Base-by-base conservation (phyloP, 1,284 basidiomycete genomes). In the Paramarasmius palmivorus region DNA sequence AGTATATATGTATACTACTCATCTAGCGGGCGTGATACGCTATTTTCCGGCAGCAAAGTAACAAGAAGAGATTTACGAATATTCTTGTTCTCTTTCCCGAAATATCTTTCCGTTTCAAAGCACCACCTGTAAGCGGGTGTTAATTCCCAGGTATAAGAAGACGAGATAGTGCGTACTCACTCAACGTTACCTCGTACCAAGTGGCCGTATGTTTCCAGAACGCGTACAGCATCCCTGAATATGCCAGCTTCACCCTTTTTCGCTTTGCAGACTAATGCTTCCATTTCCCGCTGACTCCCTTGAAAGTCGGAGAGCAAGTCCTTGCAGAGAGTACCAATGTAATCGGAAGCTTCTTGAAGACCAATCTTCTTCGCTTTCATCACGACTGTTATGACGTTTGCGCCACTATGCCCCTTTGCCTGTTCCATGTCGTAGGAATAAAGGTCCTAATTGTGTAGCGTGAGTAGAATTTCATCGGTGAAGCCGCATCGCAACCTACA, bases 361-460 rank as follows among this genome's bases (percentile, higher is more conserved):
- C 72, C 68, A 50, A 79, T 65, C 25, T 67, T 61, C 48, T 75
- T 74, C 52, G 79, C 75, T 55, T 78, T 72, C 82, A 86, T 84
- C 49, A 85, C 74, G 34, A 88, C 82, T 2, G 83, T 83, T 38
- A 88, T 73, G 59, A 86, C 73, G 61, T 88, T 88, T 63, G 84
- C 84, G 41, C 79, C 78, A n/a, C 73, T 75, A 52, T 81, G 81
- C 20, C 84, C 85, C 65, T 81, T 84, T 38, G 82, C 78, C 62
- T 86, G 82, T 62, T 88, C 84, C 77, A 85, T 82, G 65, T 85
- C 81, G 67, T 87, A 88, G 6, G 84, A 87, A 61, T 86, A 87
- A 15, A 87, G 68, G 52, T 88, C 85, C 86, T n/a, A n/a, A n/a
- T n/a, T n/a, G n/a, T 86, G 58, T 29, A 57, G 40, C 52, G 20